phyloP scores from a whole-genome alignment of 768 basidiomycete genomes.

The Termitomyces sp. region DNA sequence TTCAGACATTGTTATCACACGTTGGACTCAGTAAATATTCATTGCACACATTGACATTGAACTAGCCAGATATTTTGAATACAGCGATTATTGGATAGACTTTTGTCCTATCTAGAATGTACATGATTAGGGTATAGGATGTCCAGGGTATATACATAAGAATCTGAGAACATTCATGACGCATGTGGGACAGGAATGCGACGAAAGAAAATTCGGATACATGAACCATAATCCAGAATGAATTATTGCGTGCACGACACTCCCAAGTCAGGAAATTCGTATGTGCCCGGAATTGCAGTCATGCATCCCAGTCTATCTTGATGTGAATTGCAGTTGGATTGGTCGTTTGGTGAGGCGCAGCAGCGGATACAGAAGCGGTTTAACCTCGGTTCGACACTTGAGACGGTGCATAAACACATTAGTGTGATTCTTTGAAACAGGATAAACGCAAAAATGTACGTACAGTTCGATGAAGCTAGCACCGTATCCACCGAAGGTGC shows the following conservation, averaged over 20 bases:
- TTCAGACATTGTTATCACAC: neutral
- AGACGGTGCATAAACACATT: neutral
- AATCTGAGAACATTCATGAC: neutral
- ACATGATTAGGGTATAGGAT: conserved; percentile 9
- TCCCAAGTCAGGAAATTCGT: conserved; percentile 31
- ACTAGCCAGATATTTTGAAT: neutral
- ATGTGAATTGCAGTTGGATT: conserved; percentile 47
- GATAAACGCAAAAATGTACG: neutral
- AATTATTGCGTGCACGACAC: conserved; percentile 6
- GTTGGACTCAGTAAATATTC: neutral
- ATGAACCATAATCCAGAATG: neutral
- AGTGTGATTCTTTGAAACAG: neutral
- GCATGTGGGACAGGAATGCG: neutral
- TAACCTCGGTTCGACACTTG: conserved; percentile 39
- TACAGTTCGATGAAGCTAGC: conserved; percentile 49
- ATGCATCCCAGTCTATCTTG: conserved; percentile 38
- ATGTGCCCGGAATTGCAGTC: conserved; percentile 38
- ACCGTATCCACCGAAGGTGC: conserved; percentile 43
- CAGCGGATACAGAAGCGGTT: conserved; percentile 46
- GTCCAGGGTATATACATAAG: neutral
- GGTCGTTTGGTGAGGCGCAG: conserved; percentile 35
- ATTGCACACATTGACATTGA: neutral
- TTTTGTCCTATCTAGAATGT: conserved; percentile 6
- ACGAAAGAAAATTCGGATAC: neutral
- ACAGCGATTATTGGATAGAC: neutral